These are phyloP conservation scores for Juglanconis oblonga DNA, from an alignment of 2,329 filamentous ascomycete genomes.

Conservation along the genomic window DNA sequence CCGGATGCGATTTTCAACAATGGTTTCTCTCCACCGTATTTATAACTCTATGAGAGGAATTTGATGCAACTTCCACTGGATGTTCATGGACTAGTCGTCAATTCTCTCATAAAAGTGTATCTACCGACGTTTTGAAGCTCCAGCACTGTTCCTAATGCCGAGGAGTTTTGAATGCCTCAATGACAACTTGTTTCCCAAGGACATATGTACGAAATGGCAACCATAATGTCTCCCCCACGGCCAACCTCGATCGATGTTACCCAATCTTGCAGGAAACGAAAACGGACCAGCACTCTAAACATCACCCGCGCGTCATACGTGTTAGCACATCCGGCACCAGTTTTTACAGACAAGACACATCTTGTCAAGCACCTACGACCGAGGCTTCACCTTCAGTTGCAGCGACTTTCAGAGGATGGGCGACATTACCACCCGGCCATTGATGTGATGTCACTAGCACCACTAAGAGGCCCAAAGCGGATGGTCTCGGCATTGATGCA, in stretches of 20 bases:
- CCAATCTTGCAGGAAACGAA: not conserved
- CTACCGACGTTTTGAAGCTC: no score
- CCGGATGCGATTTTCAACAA: no score
- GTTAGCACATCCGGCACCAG: slow-evolving; percentile 9
- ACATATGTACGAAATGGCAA: not conserved
- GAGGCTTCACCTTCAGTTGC: slow-evolving; percentile 8
- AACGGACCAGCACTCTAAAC: not conserved
- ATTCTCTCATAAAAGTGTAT: no score
- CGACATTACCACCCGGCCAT: slow-evolving; percentile 3
- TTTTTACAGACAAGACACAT: slow-evolving; percentile 3
- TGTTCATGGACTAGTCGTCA: no score
- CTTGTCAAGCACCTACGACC: slow-evolving; percentile 10
- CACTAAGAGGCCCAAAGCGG: slow-evolving; percentile 8
- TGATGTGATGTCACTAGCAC: slow-evolving; percentile 9
- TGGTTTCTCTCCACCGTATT: no score
- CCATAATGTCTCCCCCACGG: not conserved
- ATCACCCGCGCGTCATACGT: not conserved
- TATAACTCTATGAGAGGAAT: no score
- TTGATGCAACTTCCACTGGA: no score
- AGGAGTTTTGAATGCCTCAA: no score
- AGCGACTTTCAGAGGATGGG: not conserved
- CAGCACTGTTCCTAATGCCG: no score
- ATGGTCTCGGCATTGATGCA: slow-evolving; percentile 8
- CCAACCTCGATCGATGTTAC: not conserved
- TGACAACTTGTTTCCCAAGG: no score